Percentiles rank a stretch among this genome's conserved stretches.
Conservation (phyloP, 257 asterid genomes). For the Solanum bulbocastanum region DNA sequence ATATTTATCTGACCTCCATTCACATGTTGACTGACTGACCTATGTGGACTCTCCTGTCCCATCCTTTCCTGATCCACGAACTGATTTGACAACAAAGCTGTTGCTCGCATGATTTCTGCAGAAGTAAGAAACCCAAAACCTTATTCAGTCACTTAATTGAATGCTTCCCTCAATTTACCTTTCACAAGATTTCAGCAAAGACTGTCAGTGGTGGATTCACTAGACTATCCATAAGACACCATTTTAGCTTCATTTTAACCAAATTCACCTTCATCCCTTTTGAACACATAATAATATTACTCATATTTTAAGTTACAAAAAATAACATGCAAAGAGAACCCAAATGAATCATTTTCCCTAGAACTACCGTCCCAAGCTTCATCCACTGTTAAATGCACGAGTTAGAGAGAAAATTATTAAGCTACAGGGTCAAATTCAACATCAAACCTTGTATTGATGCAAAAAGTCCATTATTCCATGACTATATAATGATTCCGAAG, state of each 20-base stretch:
- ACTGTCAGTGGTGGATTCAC: background rate
- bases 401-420: background rate
- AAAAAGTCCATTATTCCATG: background rate
- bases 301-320: background rate
- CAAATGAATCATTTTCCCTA: background rate
- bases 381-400: background rate
- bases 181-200: background rate
- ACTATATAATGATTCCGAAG: background rate
- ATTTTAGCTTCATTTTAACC: background rate
- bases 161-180: background rate
- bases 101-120: constrained; percentile 54
- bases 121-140: background rate
- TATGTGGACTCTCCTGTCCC: constrained; percentile 37
- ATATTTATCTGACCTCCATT: constrained; percentile 42
- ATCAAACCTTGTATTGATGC: background rate
- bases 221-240: background rate
- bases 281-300: background rate
- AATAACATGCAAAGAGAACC: background rate
- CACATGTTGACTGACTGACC: constrained; percentile 39
- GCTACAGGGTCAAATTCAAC: background rate
- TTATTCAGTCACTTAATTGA: background rate
- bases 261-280: background rate
- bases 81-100: constrained; percentile 41
- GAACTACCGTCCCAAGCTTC: background rate
- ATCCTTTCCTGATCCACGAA: constrained; percentile 42